These are phyloP conservation scores for Eucalyptus brandiana DNA, from an alignment of 345 rosid genomes.

Conservation along the genomic window DNA sequence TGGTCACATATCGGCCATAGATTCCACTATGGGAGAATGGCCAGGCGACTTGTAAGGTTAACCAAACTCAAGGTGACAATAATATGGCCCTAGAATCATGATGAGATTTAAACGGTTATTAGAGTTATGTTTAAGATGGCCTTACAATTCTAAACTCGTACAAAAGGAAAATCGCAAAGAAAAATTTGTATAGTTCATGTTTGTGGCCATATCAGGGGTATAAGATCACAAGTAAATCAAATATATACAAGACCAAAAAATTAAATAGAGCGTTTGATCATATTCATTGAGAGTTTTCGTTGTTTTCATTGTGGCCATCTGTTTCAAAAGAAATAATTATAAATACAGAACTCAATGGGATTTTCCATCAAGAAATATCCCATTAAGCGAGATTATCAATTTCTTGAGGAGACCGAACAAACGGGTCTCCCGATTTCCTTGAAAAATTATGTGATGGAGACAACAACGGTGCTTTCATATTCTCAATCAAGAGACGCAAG, in stretches of 20 bases:
- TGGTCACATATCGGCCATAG: background rate
- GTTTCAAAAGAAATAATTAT: background rate
- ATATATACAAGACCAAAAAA: background rate
- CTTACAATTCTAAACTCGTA: background rate
- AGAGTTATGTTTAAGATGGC: background rate
- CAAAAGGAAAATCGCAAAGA: background rate
- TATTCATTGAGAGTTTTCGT: background rate
- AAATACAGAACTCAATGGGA: background rate
- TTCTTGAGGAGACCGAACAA: background rate
- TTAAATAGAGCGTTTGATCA: background rate
- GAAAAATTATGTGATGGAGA: background rate
- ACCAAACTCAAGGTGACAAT: background rate
- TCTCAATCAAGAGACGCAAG: background rate
- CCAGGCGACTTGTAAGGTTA: background rate
- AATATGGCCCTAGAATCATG: background rate
- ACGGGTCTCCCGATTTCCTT: background rate
- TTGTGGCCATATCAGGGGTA: background rate
- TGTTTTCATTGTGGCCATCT: background rate
- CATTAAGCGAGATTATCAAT: background rate
- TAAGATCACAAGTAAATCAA: background rate
- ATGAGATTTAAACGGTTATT: background rate
- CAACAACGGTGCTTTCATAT: background rate
- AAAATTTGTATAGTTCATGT: background rate
- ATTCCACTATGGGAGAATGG: background rate
- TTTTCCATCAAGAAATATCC: background rate